These are phyloP conservation scores for Centaurea solstitialis DNA, from an alignment of 129 eudicot species.

Conservation along the genomic window DNA sequence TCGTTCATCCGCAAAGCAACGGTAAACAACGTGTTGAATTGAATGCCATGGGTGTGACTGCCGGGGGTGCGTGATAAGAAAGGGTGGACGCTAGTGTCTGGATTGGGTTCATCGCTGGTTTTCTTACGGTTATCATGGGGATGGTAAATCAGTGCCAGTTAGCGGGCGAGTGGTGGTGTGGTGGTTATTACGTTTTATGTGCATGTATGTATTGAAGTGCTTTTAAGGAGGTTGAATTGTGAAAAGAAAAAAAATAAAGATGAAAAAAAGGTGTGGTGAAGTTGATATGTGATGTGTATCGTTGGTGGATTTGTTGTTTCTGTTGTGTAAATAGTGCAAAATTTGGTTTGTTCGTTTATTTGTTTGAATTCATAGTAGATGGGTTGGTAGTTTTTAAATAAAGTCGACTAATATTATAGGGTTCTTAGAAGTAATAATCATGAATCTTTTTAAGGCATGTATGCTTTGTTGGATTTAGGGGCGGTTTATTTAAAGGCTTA, in stretches of 20 bases:
- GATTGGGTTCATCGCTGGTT: neutral
- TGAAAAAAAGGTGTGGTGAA: constrained; percentile 17
- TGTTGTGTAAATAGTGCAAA: constrained; percentile 13
- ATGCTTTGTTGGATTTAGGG: too few species aligned
- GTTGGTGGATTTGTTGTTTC: neutral
- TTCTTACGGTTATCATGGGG: too few species aligned
- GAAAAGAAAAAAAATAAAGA: constrained; percentile 11
- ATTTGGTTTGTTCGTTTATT: neutral
- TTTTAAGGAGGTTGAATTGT: neutral
- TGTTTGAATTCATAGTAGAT: too few species aligned
- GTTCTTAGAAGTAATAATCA: too few species aligned
- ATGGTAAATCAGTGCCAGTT: too few species aligned
- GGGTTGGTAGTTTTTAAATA: neutral
- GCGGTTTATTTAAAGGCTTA: too few species aligned
- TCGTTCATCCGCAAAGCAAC: constrained; percentile 51
- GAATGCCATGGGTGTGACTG: constrained; percentile 58
- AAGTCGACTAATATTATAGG: neutral
- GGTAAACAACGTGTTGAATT: constrained; percentile 69
- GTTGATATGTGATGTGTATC: neutral
- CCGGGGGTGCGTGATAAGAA: constrained; percentile 38
- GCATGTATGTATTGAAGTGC: constrained; percentile 27
- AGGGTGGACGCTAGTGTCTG: neutral
- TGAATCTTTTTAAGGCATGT: too few species aligned
- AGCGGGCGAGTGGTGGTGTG: too few species aligned
- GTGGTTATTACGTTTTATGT: neutral